Conservation (phyloP, 768 basidiomycete genomes). For the Gloeopeniophorella convolvens region DNA sequence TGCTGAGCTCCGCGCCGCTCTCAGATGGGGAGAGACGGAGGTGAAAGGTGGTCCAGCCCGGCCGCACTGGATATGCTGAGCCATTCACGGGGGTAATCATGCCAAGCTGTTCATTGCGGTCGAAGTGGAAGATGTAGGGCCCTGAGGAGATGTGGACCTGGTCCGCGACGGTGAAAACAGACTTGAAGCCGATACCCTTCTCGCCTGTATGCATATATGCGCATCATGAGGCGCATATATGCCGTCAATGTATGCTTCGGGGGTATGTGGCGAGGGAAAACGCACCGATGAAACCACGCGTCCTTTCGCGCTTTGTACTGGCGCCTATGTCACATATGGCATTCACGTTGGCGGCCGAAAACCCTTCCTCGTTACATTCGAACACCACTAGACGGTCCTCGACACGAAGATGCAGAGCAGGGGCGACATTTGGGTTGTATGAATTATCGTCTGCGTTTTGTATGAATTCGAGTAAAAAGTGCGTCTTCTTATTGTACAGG, state of each 20-base stretch:
- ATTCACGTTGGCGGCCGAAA: slow-evolving; percentile 19
- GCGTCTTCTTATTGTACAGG: slow-evolving; percentile 25
- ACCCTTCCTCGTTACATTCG: slow-evolving; percentile 25
- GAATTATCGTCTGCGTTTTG: slow-evolving; percentile 28
- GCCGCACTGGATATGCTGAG: background rate
- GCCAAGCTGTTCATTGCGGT: slow-evolving; percentile 18
- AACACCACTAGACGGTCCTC: slow-evolving; percentile 12
- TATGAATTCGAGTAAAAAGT: slow-evolving; percentile 26
- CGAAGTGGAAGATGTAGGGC: slow-evolving; percentile 22
- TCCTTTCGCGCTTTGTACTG: slow-evolving; percentile 23
- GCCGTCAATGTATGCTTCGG: no score
- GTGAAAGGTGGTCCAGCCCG: slow-evolving; percentile 24
- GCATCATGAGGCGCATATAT: background rate
- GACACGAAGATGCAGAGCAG: slow-evolving; percentile 17
- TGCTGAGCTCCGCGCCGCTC: slow-evolving; percentile 10
- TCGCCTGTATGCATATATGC: slow-evolving; percentile 21
- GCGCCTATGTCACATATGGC: slow-evolving; percentile 25
- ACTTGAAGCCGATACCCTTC: slow-evolving; percentile 29
- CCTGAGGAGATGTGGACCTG: slow-evolving; percentile 22
- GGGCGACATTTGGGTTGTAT: slow-evolving; percentile 12
- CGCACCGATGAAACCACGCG: slow-evolving; percentile 18
- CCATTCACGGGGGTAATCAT: slow-evolving; percentile 24
- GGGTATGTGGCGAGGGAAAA: background rate
- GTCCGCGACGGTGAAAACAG: slow-evolving; percentile 26
- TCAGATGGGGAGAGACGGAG: slow-evolving; percentile 15